Evolutionary conservation across 1,284 basidiomycete genomes (phyloP), one percentile per base, ranked within the genome.

Genomic region (Melampsora americana): DNA sequence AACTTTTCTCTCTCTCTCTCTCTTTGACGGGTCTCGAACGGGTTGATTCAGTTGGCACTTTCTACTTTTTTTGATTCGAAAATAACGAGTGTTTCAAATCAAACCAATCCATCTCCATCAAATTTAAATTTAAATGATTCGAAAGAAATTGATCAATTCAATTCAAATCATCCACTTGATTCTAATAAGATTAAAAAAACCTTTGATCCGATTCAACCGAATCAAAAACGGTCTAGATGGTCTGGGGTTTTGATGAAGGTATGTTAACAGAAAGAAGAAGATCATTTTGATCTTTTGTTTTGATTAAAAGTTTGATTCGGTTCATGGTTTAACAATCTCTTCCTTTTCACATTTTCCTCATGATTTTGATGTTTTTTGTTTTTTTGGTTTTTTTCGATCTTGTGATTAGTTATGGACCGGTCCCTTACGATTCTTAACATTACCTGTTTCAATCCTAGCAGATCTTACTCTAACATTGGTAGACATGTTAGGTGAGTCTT

Each of bases 161-260:
- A 20, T 23, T 53, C 50, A 53, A 53, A 53, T 53, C 50, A 12
- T 5, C 3, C 18, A 5, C 3, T 5, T 53, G 4, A 3, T 23
- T 4, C 4, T 26, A 62, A 32, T 4, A 18, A 18, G 60, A 32
- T 62, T 26, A 23, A 32, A 7, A 62, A 32, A 62, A 3, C 60
- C 5, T 28, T 20, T 32, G 23, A 62, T 23, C 16, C n/a, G 5
- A 18, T 26, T 66, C 61, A 60, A n/a, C n/a, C n/a, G 9, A 32
- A 61, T n/a, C 39, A 44, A n/a, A 50, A 44, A 50, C 32, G 23
- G 23, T 56, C 70, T 32, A 73, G 65, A 59, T 46, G 62, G 16
- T 32, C 65, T 23, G 44, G 46, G 30, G 65, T 73, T 44, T 42
- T 73, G n/a, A 42, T 73, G 12, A 65, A 61, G 18, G 70, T 73